Conservation (phyloP, 139 green algal species). For the Nannochloris sp. region DNA sequence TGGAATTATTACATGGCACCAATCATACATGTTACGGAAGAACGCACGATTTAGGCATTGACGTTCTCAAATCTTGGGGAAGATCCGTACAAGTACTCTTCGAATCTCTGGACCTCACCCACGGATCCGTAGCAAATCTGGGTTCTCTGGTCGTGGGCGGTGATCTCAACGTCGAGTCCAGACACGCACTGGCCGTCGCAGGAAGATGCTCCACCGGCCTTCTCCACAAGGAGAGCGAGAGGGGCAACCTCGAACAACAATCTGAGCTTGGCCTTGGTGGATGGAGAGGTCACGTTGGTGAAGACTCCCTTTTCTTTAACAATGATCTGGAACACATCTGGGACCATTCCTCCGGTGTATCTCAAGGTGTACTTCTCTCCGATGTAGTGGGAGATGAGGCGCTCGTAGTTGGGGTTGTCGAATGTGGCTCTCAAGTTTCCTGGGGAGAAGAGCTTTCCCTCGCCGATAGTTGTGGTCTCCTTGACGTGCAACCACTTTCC, state of each 20-base stretch:
- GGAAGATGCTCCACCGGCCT: slow-evolving; percentile 70
- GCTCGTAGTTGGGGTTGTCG: slow-evolving; percentile 90
- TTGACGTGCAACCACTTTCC: slow-evolving; percentile 95
- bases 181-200: slow-evolving; percentile 67
- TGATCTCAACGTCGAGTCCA: slow-evolving; percentile 71
- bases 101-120: slow-evolving; percentile 73
- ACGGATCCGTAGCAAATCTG: slow-evolving; percentile 84
- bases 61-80: slow-evolving; percentile 43
- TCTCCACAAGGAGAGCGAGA: slow-evolving; percentile 52
- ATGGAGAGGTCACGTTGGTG: slow-evolving; percentile 86
- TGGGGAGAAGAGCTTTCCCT: slow-evolving; percentile 94
- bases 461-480: slow-evolving; percentile 82
- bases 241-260: slow-evolving; percentile 82
- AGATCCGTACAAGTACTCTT: slow-evolving; percentile 82
- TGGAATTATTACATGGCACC: slow-evolving; percentile 8
- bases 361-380: slow-evolving; percentile 93
- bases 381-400: slow-evolving; percentile 82
- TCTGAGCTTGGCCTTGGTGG: slow-evolving; percentile 92
- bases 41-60: neutral
- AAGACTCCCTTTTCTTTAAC: slow-evolving; percentile 95
- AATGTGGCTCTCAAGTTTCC: slow-evolving; percentile 91
- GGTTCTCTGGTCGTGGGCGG: slow-evolving; percentile 72
- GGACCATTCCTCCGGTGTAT: slow-evolving; percentile 94
- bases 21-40: neutral
- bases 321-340: slow-evolving; percentile 95